Percentiles rank a stretch among this genome's conserved stretches.
These are phyloP conservation scores for Rhytidiadelphus loreus DNA, from an alignment of 225 moss, liverwort and hornwort genomes.

Conservation along the genomic window DNA sequence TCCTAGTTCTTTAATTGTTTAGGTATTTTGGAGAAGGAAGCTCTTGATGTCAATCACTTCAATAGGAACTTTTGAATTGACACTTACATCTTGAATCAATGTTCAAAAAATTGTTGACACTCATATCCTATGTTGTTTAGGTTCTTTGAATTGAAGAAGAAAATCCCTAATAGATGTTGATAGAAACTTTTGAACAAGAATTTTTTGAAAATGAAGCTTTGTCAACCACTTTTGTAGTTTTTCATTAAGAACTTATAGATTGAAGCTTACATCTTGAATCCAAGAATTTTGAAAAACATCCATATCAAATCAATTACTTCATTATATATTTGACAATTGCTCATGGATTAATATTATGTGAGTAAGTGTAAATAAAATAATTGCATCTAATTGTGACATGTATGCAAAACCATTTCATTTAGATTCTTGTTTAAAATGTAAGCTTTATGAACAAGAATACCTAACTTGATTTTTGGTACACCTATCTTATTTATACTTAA, in stretches of 20 bases:
- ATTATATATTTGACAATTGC: neutral
- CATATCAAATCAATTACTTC: neutral
- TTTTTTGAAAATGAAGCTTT: neutral
- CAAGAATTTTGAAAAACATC: neutral
- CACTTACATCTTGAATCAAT: neutral
- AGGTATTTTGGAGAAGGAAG: neutral
- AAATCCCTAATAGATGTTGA: neutral
- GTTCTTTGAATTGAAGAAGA: neutral
- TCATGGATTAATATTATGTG: neutral
- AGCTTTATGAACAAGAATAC: neutral
- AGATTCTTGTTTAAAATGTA: neutral
- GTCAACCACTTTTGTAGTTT: neutral
- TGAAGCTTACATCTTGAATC: neutral
- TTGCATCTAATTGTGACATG: neutral
- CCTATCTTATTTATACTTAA: neutral
- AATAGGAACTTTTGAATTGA: neutral
- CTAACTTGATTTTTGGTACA: neutral
- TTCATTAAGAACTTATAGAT: neutral
- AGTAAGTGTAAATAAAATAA: neutral
- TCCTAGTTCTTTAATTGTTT: neutral
- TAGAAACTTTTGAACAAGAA: neutral
- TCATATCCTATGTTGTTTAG: neutral
- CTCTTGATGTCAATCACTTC: neutral
- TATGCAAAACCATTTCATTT: neutral
- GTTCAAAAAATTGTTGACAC: neutral